Evolutionary conservation across 2,329 filamentous ascomycete species (phyloP), one percentile per base, ranked within the genome.

Genomic region (Aureobasidium lini): DNA sequence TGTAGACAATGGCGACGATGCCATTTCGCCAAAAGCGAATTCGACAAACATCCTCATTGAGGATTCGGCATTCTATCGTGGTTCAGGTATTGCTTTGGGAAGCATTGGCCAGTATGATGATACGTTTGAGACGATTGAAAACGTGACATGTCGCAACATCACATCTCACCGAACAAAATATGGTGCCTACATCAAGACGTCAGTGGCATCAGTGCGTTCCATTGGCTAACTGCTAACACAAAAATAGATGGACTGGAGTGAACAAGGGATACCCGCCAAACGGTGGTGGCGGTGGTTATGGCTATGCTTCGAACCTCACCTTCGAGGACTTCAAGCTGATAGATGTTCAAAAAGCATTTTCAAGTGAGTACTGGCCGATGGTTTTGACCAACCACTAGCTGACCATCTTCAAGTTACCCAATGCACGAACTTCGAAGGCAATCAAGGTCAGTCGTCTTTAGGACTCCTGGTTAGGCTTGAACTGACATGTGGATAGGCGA

Each of bases 131-230:
- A 75, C 73, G 10, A 73, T 85, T 11, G 74, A 81, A 64, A 75
- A 77, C 59, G 71, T 84, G 37, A 72, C 70, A 5, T 79, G 74
- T 1, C 70, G 73, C 8, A 79, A 83, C 64, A 73, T 82, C 34
- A 72, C 70, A 2, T 76, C 76, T 54, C 63, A 73, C 49, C 73
- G 78, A 60, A 81, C 77, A 4, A 65, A 74, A 1, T 76, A 81
- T 62, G 77, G 73, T 1, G 74, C 73, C n/a, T 81, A 82, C 63
- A 67, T 84, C 61, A 84, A 85, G 71, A 84, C 81, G 0, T 85
- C 15, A 57, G 54, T 57, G 36, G 2, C 13, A 15, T 3, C 4
- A 16, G 13, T 76, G 73, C 1, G 73, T 72, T 13, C 81, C 81
- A 62, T 66, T 84, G 60, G 84, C 84, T 71, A 0, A 2, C 6